Percentiles rank a stretch among this genome's conserved stretches.
Evolutionary conservation across 345 rosid species (phyloP).

Genomic region (Lepidium didymum): DNA sequence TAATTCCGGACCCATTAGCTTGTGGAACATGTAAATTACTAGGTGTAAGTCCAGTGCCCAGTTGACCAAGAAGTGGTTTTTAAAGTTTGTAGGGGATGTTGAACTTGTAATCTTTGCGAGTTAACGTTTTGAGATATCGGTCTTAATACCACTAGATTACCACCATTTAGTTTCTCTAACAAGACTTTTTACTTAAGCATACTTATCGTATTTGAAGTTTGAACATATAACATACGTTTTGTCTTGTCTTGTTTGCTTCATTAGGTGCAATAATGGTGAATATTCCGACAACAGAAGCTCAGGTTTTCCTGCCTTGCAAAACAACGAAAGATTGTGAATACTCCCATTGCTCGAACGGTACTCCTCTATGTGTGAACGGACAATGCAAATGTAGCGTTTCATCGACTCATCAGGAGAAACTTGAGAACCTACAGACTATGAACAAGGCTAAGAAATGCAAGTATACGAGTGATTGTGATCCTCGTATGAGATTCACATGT

Average conservation of each 20-base stretch:
- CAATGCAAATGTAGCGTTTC: neutral
- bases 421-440: neutral
- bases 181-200: neutral
- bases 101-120: no score
- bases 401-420: neutral
- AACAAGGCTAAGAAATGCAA: neutral
- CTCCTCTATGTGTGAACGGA: neutral
- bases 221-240: neutral
- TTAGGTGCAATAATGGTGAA: neutral
- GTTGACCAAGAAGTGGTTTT: no score
- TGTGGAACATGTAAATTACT: no score
- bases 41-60: no score
- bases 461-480: slow-evolving; percentile 3
- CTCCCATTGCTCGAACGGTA: neutral
- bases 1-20: no score
- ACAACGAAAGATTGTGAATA: neutral
- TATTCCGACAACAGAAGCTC: slow-evolving; percentile 4
- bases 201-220: neutral
- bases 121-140: no score
- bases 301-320: neutral
- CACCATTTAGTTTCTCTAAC: no score
- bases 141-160: no score
- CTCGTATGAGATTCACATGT: neutral
- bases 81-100: no score
- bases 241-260: neutral